Evolutionary conservation across 441 rosid species (phyloP), one percentile per base, ranked within the genome.

Genomic region (Hura crepitans): DNA sequence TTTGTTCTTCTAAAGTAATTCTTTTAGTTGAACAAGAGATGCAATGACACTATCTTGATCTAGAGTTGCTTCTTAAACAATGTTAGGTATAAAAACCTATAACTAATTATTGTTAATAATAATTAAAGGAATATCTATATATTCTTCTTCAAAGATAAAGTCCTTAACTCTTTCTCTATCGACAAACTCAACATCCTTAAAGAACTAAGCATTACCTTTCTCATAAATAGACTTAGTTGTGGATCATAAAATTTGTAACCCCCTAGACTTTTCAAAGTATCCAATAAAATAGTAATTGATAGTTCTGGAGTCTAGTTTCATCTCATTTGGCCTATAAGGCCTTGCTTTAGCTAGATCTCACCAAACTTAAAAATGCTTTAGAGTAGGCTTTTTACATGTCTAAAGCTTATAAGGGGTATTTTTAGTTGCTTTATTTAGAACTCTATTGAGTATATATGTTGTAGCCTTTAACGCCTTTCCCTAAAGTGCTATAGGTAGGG

Each of bases 141-240:
- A n/a, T n/a, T n/a, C n/a, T n/a, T n/a, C n/a, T n/a, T n/a, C n/a
- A n/a, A n/a, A n/a, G n/a, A 39, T 37, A 69, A 69, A 4, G 13
- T 37, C 39, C 39, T n/a, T 55, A 37, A 11, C 12, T 20, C 25
- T 69, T 11, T 67, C 49, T 17, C 22, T 20, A 25, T 37, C 18
- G 9, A 0, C 71, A 67, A 67, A 51, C 62, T 69, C 53, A 56
- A 69, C 39, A 55, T 57, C 72, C 65, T 69, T 27, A 69, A 70
- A 20, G 11, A 70, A 43, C 12, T 6, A 12, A 0, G 23, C 46
- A 70, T 46, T 70, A 9, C 47, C 15, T 30, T 9, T 61, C 25
- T 61, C 20, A 37, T 61, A 71, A 23, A 47, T 60, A 0, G 13
- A 6, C 49, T 47, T 47, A 47, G 10, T 14, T 12, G 8, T 33